phyloP scores from a whole-genome alignment of 208 protist species.

The Endotrypanum monterogeii region DNA sequence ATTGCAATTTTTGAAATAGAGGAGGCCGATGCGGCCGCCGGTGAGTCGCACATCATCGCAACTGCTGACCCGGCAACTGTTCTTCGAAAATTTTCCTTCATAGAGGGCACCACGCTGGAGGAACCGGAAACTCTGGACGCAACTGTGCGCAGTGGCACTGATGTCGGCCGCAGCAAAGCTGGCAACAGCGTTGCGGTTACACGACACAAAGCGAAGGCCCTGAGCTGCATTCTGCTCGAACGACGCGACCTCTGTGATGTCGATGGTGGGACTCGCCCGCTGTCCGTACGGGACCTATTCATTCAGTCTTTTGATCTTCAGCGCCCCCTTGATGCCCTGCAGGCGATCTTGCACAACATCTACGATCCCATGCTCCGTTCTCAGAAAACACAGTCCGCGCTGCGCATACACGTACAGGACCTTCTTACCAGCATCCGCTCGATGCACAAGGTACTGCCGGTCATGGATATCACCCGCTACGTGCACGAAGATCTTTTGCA shows the following conservation, averaged over 20 bases:
- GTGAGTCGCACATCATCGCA: constrained; percentile 32
- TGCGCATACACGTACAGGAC: constrained; percentile 74
- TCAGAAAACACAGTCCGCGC: constrained; percentile 40
- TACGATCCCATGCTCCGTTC: constrained; percentile 73
- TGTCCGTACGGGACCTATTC: constrained; percentile 61
- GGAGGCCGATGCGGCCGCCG: constrained; percentile 1
- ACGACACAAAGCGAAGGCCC: constrained; percentile 10
- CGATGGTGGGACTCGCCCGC: neutral
- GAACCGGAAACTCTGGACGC: constrained; percentile 5
- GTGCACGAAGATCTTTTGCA: constrained; percentile 70
- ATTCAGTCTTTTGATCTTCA: constrained; percentile 69
- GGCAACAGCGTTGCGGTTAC: neutral
- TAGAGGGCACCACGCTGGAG: constrained; percentile 7
- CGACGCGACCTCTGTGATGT: constrained; percentile 4
- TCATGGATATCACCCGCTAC: constrained; percentile 72
- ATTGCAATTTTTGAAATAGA: constrained; percentile 24
- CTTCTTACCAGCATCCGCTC: constrained; percentile 70
- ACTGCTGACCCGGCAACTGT: constrained; percentile 39
- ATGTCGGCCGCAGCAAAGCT: neutral
- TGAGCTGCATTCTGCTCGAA: constrained; percentile 33
- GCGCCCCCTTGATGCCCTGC: constrained; percentile 61
- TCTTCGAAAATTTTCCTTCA: constrained; percentile 22
- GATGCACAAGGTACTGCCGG: constrained; percentile 49
- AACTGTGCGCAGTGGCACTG: neutral
- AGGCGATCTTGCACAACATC: constrained; percentile 57